Conservation (phyloP, 768 basidiomycete species). For the Auriscalpium orientale region DNA sequence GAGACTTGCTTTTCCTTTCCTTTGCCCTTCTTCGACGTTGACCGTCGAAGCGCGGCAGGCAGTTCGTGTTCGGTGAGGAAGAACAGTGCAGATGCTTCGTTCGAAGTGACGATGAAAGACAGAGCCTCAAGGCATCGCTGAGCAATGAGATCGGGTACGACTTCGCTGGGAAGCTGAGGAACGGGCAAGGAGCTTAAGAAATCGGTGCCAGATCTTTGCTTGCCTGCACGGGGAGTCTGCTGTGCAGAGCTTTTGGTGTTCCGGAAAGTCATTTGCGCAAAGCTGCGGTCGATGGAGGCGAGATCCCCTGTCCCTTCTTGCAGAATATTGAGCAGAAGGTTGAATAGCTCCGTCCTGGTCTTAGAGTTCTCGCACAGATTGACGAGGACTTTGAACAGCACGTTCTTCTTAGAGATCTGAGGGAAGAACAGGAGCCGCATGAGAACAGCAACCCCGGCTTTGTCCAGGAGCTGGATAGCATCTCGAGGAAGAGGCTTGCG, state of each 20-base stretch:
- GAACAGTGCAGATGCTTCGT: slow-evolving; percentile 80
- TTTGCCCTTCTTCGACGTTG: slow-evolving; percentile 79
- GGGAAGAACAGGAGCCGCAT: slow-evolving; percentile 95
- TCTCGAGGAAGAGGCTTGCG: slow-evolving; percentile 51
- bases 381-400: slow-evolving; percentile 83
- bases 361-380: slow-evolving; percentile 94
- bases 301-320: slow-evolving; percentile 95
- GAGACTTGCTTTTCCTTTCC: slow-evolving; percentile 84
- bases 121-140: slow-evolving; percentile 92
- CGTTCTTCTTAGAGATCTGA: slow-evolving; percentile 76
- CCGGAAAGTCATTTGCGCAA: slow-evolving; percentile 83
- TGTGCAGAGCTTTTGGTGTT: slow-evolving; percentile 36
- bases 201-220: slow-evolving; percentile 59
- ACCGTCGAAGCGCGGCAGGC: slow-evolving; percentile 64
- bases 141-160: slow-evolving; percentile 86
- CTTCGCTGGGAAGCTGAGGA: slow-evolving; percentile 57
- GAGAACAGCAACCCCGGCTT: slow-evolving; percentile 77
- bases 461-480: slow-evolving; percentile 90
- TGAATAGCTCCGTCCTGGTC: slow-evolving; percentile 88
- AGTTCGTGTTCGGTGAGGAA: slow-evolving; percentile 96
- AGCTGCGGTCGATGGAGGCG: slow-evolving; percentile 86
- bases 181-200: slow-evolving; percentile 41
- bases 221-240: slow-evolving; percentile 44
- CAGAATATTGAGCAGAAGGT: slow-evolving; percentile 85
- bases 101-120: slow-evolving; percentile 77